phyloP scores from a whole-genome alignment of 495 filamentous ascomycete species.

The Ramalina peruviana region DNA sequence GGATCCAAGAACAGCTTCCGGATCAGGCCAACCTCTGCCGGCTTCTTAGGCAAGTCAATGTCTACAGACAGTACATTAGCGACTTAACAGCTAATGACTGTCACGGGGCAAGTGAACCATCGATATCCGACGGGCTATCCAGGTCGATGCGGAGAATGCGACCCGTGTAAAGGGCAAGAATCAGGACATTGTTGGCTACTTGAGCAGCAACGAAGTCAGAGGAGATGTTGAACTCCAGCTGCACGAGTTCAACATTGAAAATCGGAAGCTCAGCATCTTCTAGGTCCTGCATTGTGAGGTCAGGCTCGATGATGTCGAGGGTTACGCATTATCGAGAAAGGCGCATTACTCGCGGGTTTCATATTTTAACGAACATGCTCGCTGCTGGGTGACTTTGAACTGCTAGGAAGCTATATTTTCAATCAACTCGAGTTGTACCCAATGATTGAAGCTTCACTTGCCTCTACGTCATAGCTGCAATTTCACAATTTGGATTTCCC shows the following conservation, averaged over 20 bases:
- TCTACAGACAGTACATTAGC: constrained; percentile 37
- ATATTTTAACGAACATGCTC: too few relatives aligned
- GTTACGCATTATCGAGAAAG: too few relatives aligned
- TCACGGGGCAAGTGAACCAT: constrained; percentile 43
- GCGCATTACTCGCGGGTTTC: too few relatives aligned
- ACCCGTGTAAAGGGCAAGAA: constrained; percentile 76
- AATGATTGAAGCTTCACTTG: too few relatives aligned
- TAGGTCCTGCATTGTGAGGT: constrained; percentile 34
- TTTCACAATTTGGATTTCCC: too few relatives aligned
- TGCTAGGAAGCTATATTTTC: too few relatives aligned
- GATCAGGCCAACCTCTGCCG: constrained; percentile 79
- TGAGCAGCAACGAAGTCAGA: constrained; percentile 93
- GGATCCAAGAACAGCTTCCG: constrained; percentile 94
- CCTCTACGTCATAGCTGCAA: too few relatives aligned
- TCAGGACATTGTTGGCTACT: constrained; percentile 91
- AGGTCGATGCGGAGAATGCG: constrained; percentile 88
- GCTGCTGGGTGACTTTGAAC: too few relatives aligned
- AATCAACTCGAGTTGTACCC: too few relatives aligned
- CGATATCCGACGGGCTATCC: constrained; percentile 85
- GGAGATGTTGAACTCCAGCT: constrained; percentile 80
- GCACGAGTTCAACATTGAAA: constrained; percentile 82
- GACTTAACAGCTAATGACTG: background rate
- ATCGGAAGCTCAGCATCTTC: constrained; percentile 50
- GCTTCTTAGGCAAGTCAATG: constrained; percentile 91
- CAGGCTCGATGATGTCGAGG: too few relatives aligned